Evolutionary conservation across 768 basidiomycete species (phyloP).

Genomic region (Zangia roseola): DNA sequence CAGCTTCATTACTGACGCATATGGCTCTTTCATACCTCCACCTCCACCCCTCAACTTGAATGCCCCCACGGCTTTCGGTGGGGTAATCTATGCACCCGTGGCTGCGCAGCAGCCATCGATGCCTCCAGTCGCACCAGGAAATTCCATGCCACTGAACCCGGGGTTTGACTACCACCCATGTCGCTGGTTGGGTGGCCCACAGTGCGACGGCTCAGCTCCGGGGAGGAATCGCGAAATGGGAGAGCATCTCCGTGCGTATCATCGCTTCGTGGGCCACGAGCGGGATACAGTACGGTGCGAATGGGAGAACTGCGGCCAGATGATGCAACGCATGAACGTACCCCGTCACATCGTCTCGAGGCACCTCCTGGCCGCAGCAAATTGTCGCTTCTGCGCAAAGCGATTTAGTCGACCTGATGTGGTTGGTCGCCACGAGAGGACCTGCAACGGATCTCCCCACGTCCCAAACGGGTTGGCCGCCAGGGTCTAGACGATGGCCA

Average conservation of each 20-base stretch:
- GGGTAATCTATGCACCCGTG: neutral
- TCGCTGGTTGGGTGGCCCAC: slow-evolving; percentile 24
- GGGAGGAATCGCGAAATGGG: slow-evolving; percentile 32
- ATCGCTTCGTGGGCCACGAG: slow-evolving; percentile 27
- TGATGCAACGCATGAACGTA: slow-evolving; percentile 30
- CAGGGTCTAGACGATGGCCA: slow-evolving; percentile 1
- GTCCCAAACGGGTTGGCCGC: neutral
- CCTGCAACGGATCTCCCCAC: slow-evolving; percentile 8
- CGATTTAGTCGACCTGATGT: slow-evolving; percentile 29
- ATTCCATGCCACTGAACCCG: neutral
- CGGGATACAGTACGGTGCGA: slow-evolving; percentile 23
- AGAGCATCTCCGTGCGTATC: slow-evolving; percentile 21
- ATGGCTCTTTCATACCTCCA: neutral
- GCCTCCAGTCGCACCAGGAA: slow-evolving; percentile 13
- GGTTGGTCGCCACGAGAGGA: slow-evolving; percentile 26
- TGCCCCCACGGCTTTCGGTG: neutral
- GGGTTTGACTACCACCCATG: slow-evolving; percentile 15
- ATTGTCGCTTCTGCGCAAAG: slow-evolving; percentile 22
- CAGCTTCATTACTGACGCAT: neutral
- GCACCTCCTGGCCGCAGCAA: slow-evolving; percentile 25
- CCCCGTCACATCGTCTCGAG: slow-evolving; percentile 29
- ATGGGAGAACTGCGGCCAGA: slow-evolving; percentile 23
- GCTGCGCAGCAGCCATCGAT: slow-evolving; percentile 14
- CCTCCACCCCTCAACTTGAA: neutral
- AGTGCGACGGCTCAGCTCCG: slow-evolving; percentile 22